Conservation (phyloP, 2,329 filamentous ascomycete genomes). For the Fusarium duplospermum region DNA sequence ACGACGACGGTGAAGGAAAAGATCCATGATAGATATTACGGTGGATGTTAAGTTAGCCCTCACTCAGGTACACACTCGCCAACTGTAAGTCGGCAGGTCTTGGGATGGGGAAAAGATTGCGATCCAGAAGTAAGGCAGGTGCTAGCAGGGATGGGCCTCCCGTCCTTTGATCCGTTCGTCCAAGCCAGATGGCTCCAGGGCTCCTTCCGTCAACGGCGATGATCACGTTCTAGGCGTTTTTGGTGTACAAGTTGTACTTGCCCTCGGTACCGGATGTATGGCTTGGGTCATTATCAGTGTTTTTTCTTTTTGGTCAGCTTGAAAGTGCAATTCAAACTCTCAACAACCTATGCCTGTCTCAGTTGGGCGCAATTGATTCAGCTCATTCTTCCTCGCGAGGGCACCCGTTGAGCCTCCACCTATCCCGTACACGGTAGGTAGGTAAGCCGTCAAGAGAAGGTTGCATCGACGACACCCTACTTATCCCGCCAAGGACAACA, state of each 20-base stretch:
- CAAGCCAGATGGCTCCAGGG: background rate
- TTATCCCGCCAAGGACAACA: constrained; percentile 20
- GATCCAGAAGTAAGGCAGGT: constrained; percentile 30
- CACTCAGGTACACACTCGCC: background rate
- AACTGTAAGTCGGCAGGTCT: background rate
- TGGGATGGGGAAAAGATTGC: constrained; percentile 14
- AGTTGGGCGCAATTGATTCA: constrained; percentile 7
- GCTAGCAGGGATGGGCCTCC: constrained; percentile 27
- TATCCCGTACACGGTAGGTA: constrained; percentile 1
- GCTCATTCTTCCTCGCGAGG: background rate
- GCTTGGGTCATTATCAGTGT: background rate
- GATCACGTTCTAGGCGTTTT: background rate
- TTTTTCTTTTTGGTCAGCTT: background rate
- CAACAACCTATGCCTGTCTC: constrained; percentile 4
- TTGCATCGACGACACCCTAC: constrained; percentile 45
- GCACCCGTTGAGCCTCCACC: background rate
- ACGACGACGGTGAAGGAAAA: background rate
- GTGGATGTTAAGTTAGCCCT: background rate
- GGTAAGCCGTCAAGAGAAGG: constrained; percentile 6
- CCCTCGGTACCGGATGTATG: background rate
- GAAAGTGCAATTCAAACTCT: background rate
- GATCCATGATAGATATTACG: background rate
- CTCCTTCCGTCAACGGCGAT: constrained; percentile 20
- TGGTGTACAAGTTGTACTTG: background rate
- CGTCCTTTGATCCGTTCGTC: constrained; percentile 23